A percentile compares a stretch with the other conserved stretches of the same genome.
Evolutionary conservation across 2,329 filamentous ascomycete species (phyloP).

Genomic region (Fusarium ambrosium): DNA sequence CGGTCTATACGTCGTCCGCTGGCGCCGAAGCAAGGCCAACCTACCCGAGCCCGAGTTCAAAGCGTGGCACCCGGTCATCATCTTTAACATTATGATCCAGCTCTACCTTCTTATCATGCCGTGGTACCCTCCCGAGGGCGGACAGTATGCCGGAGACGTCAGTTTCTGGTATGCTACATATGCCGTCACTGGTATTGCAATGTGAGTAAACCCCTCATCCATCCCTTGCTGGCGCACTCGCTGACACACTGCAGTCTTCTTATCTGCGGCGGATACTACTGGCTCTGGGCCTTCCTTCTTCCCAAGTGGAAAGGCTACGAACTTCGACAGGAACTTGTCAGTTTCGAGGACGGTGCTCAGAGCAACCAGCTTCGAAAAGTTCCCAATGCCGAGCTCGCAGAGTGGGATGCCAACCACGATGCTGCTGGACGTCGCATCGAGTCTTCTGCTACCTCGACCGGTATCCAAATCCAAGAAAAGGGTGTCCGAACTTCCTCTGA

Average conservation of each 20-base stretch:
- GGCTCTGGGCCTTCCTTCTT: conserved; percentile 69
- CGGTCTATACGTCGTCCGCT: conserved; percentile 70
- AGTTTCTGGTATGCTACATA: conserved; percentile 84
- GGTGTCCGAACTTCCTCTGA: background rate
- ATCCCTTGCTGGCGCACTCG: fast-evolving
- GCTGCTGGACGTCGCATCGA: conserved; percentile 51
- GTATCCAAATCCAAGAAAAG: background rate
- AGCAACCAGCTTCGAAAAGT: conserved; percentile 67
- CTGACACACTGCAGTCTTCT: conserved; percentile 55
- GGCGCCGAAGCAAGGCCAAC: conserved; percentile 65
- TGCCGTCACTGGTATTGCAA: conserved; percentile 72
- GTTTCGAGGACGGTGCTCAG: conserved; percentile 56
- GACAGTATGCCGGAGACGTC: conserved; percentile 72
- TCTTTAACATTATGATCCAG: conserved; percentile 72
- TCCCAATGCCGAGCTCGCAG: conserved; percentile 60
- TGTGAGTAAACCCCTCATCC: conserved; percentile 61
- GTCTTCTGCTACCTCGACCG: background rate
- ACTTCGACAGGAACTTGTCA: conserved; percentile 68
- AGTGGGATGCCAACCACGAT: conserved; percentile 72
- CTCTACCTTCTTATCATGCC: conserved; percentile 76
- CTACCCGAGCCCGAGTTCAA: conserved; percentile 65
- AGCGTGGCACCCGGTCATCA: conserved; percentile 69
- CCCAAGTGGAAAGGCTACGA: conserved; percentile 66
- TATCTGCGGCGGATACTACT: conserved; percentile 70
- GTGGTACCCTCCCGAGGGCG: conserved; percentile 76